Evolutionary conservation across 2,329 filamentous ascomycete genomes (phyloP).

Genomic region (Grosmannia serpens): DNA sequence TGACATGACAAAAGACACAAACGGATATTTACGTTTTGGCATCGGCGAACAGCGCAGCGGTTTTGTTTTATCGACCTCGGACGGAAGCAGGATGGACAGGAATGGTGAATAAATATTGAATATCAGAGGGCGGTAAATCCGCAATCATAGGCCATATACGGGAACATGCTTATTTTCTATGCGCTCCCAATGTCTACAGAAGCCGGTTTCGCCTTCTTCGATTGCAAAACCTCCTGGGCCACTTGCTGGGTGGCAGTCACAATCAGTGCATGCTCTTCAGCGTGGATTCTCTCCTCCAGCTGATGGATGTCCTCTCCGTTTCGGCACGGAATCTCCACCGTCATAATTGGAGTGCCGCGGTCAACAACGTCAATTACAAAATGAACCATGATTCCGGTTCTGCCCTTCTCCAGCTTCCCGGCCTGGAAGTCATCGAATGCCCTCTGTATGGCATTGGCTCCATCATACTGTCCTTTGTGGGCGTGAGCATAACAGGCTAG

Average conservation of each 20-base stretch:
- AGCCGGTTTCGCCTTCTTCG: neutral
- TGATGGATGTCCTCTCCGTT: constrained; percentile 52
- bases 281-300: constrained; percentile 63
- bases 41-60: no score
- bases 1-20: no score
- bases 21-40: no score
- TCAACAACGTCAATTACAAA: constrained; percentile 75
- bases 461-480: constrained; percentile 58
- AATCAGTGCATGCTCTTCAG: constrained; percentile 65
- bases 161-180: neutral
- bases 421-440: constrained; percentile 62
- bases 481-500: neutral
- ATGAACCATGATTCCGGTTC: constrained; percentile 83
- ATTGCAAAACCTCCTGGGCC: neutral
- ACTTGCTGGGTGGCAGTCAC: constrained; percentile 56
- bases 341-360: constrained; percentile 61
- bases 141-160: no score
- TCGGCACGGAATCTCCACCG: constrained; percentile 54
- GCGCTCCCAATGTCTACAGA: neutral
- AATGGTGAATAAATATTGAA: no score
- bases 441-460: constrained; percentile 64
- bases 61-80: no score
- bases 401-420: constrained; percentile 51
- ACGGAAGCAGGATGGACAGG: no score
- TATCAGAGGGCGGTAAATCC: no score